These are phyloP conservation scores for Phytophthora fragariae DNA, from an alignment of 352 stramenopile species.

Conservation along the genomic window DNA sequence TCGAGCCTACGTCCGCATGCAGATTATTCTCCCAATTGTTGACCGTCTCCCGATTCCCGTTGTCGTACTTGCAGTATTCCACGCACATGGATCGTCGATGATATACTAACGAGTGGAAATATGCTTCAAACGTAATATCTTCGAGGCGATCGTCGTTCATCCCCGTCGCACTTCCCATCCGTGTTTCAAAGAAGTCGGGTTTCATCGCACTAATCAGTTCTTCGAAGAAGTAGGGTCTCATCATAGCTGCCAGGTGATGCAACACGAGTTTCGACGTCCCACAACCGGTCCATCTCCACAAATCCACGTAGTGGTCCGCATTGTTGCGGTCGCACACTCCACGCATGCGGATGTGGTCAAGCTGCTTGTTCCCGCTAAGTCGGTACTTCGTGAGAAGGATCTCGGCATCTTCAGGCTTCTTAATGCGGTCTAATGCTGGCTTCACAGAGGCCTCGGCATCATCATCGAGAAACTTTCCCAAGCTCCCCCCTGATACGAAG, in stretches of 20 bases:
- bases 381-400: too few species aligned
- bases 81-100: background rate
- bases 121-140: conserved; percentile 20
- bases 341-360: background rate
- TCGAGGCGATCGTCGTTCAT: conserved; percentile 28
- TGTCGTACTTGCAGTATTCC: conserved; percentile 4
- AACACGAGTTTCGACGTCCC: conserved; percentile 5
- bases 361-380: too few species aligned
- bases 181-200: conserved; percentile 12
- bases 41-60: background rate
- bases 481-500: conserved; percentile 13
- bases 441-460: background rate
- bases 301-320: background rate
- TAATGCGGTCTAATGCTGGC: background rate
- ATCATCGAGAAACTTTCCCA: conserved; percentile 7
- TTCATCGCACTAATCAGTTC: too few species aligned
- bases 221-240: too few species aligned
- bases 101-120: conserved; percentile 22
- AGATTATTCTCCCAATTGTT: background rate
- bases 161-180: too few species aligned
- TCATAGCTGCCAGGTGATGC: background rate
- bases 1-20: background rate
- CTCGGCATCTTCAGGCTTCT: too few species aligned
- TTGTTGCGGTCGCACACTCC: background rate
- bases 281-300: background rate